Base-by-base conservation (phyloP, 305 asterid genomes). In the Fraxinus velutina region DNA sequence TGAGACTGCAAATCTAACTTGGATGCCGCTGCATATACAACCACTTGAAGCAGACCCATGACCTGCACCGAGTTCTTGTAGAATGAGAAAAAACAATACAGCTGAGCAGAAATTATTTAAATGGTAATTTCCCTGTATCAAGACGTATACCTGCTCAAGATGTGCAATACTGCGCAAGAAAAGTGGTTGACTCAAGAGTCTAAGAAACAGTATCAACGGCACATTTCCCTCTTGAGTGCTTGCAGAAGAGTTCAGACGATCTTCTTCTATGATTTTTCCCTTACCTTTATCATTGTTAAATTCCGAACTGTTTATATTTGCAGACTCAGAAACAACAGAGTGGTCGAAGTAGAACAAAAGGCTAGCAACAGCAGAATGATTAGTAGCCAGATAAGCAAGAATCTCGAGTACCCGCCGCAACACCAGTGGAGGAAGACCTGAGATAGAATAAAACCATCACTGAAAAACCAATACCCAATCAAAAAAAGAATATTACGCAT, bases 381-480 rank as follows among this genome's bases (percentile, higher is more conserved):
- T 94, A 73, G 96, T 91, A 42, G 99, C 96, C 79, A 96, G 91
- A 88, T 91, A 94, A 27, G 99, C 90, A 83, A 96, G 87, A 84
- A 91, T 92, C 92, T 96, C 99, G 6, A 96, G 94, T 52, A 90
- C 93, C 79, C 98, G 92, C 24, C 97, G 96, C 93, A 94, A 85
- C 52, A 96, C 99, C 81, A 96, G 80, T 73, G 99, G 98, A 62
- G 99, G 99, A 84, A 96, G 97, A 86, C 99, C 99, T 96, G 90
- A 76, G 78, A 86, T 81, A 80, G 81, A 84, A 84, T 60, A 81
- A 34, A 80, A 76, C 8, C 37, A 75, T 83, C 78, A 39, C 27
- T 81, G 66, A 81, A 55, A 79, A 80, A 73, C 79, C 79, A 77
- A 66, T 19, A 24, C 32, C 37, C 66, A 79, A 77, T 77, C 32